Percentiles rank a stretch among this genome's conserved stretches.
Evolutionary conservation across 768 basidiomycete genomes (phyloP).

Genomic region (Calocera viscosa): DNA sequence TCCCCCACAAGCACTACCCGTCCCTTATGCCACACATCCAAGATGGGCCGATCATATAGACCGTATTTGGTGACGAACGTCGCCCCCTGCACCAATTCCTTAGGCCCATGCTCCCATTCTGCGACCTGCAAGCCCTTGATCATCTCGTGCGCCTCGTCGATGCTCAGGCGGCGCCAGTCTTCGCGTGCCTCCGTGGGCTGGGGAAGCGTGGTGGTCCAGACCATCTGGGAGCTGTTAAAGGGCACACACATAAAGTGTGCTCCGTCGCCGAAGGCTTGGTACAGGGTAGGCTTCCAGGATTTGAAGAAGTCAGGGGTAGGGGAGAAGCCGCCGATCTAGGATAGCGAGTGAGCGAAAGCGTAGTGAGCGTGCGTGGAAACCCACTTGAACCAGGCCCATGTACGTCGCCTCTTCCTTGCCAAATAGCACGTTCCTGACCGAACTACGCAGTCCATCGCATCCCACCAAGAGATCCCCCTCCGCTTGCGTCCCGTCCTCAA

Average conservation of each 20-base stretch:
- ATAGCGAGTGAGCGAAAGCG: not conserved
- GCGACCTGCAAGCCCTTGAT: conserved; percentile 19
- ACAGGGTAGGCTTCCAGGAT: conserved; percentile 21
- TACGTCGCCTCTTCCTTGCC: conserved; percentile 29
- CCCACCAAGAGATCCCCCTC: conserved; percentile 33
- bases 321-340: conserved; percentile 19
- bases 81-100: conserved; percentile 21
- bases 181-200: conserved; percentile 18
- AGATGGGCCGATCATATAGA: conserved; percentile 34
- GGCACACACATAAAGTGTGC: conserved; percentile 22
- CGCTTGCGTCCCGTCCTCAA: conserved; percentile 27
- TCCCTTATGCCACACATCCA: conserved; percentile 32
- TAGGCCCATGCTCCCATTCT: conserved; percentile 19
- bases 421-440: conserved; percentile 30
- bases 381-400: conserved; percentile 32
- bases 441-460: conserved; percentile 37
- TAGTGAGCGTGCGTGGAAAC: too few relatives aligned
- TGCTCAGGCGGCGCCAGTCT: conserved; percentile 33
- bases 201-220: not conserved
- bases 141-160: conserved; percentile 23
- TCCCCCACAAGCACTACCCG: conserved; percentile 36
- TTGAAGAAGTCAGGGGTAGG: conserved; percentile 20
- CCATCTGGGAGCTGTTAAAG: not conserved
- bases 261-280: conserved; percentile 31
- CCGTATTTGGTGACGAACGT: conserved; percentile 30